phyloP scores from a whole-genome alignment of 2,329 filamentous ascomycete species.

The Hypomyces perniciosus region DNA sequence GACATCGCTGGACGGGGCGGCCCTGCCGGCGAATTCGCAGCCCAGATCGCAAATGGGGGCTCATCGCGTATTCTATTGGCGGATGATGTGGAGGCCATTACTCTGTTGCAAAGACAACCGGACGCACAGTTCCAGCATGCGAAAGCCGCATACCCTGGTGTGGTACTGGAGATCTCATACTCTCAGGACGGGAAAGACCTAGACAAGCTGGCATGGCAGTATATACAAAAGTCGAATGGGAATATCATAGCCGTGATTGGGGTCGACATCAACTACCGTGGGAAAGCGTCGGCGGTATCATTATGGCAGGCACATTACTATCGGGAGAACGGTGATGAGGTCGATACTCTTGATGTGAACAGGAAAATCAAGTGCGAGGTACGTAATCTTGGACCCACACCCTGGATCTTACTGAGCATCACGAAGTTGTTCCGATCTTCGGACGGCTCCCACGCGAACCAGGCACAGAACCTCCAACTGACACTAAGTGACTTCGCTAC shows the following conservation, averaged over 20 bases:
- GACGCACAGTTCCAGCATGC: background rate
- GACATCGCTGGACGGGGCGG: background rate
- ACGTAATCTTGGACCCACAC: background rate
- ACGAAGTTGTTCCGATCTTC: background rate
- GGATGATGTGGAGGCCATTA: background rate
- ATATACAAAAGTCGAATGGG: background rate
- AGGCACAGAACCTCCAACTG: background rate
- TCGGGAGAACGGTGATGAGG: background rate
- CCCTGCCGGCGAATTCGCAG: background rate
- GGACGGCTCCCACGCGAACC: background rate
- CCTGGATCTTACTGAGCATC: background rate
- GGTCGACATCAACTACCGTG: slow-evolving; percentile 2
- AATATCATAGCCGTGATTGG: background rate
- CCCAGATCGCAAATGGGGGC: background rate
- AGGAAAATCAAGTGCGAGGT: background rate
- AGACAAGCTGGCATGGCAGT: slow-evolving; percentile 1
- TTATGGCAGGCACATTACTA: slow-evolving; percentile 7
- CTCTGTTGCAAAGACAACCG: background rate
- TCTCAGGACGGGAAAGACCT: slow-evolving; percentile 9
- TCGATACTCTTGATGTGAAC: background rate
- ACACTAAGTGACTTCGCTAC: background rate
- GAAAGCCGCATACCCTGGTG: background rate
- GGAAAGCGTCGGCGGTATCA: slow-evolving; percentile 4
- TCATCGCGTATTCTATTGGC: background rate
- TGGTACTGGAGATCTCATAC: slow-evolving; percentile 9